phyloP scores from a whole-genome alignment of 2,329 filamentous ascomycete species.

The Pyrenochaeta sp. region DNA sequence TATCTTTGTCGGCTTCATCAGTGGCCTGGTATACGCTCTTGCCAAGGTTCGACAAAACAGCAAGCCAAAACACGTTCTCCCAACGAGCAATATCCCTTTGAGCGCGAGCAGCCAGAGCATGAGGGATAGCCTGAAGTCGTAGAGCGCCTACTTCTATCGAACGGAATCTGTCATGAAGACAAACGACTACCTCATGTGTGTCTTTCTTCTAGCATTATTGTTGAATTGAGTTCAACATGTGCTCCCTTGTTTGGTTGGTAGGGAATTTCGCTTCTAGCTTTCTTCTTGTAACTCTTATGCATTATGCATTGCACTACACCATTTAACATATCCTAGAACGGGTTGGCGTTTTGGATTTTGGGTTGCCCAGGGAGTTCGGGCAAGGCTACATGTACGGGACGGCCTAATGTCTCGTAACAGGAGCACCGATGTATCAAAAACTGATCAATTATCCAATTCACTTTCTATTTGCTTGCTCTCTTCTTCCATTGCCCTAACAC shows the following conservation, averaged over 20 bases:
- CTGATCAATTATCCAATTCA: neutral
- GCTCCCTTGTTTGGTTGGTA: slow-evolving; percentile 10
- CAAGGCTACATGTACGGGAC: neutral
- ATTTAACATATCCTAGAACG: slow-evolving; percentile 33
- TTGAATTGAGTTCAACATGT: slow-evolving; percentile 32
- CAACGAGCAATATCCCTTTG: slow-evolving; percentile 72
- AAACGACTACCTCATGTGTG: slow-evolving; percentile 16
- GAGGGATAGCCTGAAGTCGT: slow-evolving; percentile 77
- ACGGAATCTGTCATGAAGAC: slow-evolving; percentile 19
- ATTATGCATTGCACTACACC: slow-evolving; percentile 19
- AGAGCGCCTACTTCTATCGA: slow-evolving; percentile 12
- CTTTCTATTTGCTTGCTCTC: no score
- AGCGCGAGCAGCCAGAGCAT: slow-evolving; percentile 93
- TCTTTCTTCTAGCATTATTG: slow-evolving; percentile 14
- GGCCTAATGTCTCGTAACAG: neutral
- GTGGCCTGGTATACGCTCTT: slow-evolving; percentile 88
- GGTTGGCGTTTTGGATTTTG: slow-evolving; percentile 25
- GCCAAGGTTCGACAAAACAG: slow-evolving; percentile 83
- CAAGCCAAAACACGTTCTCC: slow-evolving; percentile 72
- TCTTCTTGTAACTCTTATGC: slow-evolving; percentile 29
- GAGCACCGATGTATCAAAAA: neutral
- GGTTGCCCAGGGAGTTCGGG: neutral
- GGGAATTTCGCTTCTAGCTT: slow-evolving; percentile 20
- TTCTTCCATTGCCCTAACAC: no score
- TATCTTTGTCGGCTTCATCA: slow-evolving; percentile 89